These are phyloP conservation scores for Suillus fuscotomentosus DNA, from an alignment of 768 basidiomycete species.

Conservation along the genomic window DNA sequence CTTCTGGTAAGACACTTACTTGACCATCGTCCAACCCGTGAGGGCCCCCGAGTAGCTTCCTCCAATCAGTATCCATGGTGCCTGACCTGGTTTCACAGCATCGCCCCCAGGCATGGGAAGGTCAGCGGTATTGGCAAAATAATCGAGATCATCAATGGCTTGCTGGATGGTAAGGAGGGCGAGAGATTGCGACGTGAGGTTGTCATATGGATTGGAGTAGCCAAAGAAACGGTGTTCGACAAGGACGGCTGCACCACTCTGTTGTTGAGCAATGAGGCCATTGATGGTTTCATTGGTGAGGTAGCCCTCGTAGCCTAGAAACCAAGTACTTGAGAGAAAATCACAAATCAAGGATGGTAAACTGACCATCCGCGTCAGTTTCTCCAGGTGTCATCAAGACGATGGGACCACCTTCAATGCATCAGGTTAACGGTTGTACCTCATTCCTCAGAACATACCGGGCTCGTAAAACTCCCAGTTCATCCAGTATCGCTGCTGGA, in stretches of 20 bases:
- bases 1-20: conserved; percentile 35
- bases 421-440: background rate
- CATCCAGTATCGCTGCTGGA: background rate
- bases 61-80: conserved; percentile 42
- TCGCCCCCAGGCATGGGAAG: conserved; percentile 69
- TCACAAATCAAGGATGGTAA: background rate
- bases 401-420: background rate
- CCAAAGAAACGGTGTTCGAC: conserved; percentile 78
- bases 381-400: background rate
- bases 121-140: conserved; percentile 63
- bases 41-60: conserved; percentile 44
- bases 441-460: background rate
- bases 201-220: conserved; percentile 63
- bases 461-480: background rate
- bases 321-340: background rate
- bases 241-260: conserved; percentile 57
- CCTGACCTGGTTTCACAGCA: conserved; percentile 49
- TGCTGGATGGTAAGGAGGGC: conserved; percentile 67
- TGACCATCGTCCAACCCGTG: conserved; percentile 68
- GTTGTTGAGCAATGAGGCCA: conserved; percentile 34
- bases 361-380: background rate
- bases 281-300: conserved; percentile 63
- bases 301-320: conserved; percentile 40
- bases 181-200: conserved; percentile 59
- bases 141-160: conserved; percentile 69